phyloP scores from a whole-genome alignment of 1,284 basidiomycete species.

The Austropuccinia psidii region DNA sequence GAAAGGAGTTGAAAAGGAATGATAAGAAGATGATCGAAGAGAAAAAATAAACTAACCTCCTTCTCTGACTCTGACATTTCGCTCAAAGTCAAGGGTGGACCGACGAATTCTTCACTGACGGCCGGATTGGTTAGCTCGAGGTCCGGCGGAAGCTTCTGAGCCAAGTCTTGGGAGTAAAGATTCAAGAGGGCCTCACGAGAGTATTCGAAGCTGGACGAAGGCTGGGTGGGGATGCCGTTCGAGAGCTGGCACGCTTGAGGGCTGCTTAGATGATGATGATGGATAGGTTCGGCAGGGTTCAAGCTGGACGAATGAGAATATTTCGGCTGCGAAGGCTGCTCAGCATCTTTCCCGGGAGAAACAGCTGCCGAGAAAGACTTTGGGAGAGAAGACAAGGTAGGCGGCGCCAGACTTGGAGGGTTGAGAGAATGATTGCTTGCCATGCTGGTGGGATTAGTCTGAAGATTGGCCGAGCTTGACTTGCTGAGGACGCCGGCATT shows the following conservation, averaged over 20 bases:
- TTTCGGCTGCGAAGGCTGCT: not conserved
- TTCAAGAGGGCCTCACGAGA: constrained; percentile 30
- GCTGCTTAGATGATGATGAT: not conserved
- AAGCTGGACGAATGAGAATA: not conserved
- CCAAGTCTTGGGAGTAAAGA: constrained; percentile 22
- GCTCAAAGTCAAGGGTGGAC: constrained; percentile 9
- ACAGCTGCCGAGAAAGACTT: constrained; percentile 36
- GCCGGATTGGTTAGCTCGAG: constrained; percentile 19
- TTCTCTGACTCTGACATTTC: constrained; percentile 34
- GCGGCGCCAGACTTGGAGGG: not conserved
- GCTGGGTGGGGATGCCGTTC: constrained; percentile 6
- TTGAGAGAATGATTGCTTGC: constrained; percentile 2
- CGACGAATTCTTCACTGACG: constrained; percentile 24
- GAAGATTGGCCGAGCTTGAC: not conserved
- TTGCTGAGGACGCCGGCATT: not conserved
- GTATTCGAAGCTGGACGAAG: constrained; percentile 3
- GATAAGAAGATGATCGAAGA: not conserved
- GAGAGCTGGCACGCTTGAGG: no score
- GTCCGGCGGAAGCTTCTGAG: constrained; percentile 19
- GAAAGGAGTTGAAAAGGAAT: no score
- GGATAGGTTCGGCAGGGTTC: not conserved
- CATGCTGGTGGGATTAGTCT: not conserved
- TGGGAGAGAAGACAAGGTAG: not conserved
- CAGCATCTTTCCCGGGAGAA: constrained; percentile 20
- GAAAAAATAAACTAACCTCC: constrained; percentile 5